Base-by-base conservation (phyloP, 768 basidiomycete species). In the Leccinum obscurum region DNA sequence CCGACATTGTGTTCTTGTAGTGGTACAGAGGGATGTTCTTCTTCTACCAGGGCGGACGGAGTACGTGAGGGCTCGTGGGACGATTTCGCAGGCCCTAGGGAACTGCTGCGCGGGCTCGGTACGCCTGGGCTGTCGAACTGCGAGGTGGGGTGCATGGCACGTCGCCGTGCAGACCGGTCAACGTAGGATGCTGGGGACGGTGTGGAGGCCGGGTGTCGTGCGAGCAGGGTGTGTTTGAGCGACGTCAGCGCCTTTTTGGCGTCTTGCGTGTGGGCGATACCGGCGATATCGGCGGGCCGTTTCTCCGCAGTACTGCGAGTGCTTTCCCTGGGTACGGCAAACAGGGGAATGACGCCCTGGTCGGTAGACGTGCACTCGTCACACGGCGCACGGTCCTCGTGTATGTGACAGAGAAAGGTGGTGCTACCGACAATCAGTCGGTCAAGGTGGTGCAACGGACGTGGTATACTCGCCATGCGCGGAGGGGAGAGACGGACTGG, bases 151-250 rank as follows among this genome's bases (percentile, higher is more conserved):
- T 83, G 77, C 52, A 90, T 73, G 17, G 84, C 81, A 35, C 90
- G 83, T 56, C 90, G 82, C 35, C 83, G 85, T 35, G 88, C 88
- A 54, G 89, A 89, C 55, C 90, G 85, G 70, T 91, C 89, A 22
- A 85, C 70, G 68, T 91, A 90, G 54, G 66, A 62, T 34, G 39
- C 14, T 8, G 66, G 6, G 22, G 67, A 65, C 39, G 55, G 62
- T 41, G 64, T 64, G 30, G 65, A 44, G 11, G 59, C 22, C 49
- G 58, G 20, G 15, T 24, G 68, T n/a, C 82, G 78, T 30, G 81
- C 82, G 55, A 92, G 78, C 46, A 93, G 73, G 54, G 78, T 84
- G 50, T 82, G 85, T 70, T 82, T 90, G 63, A 93, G 79, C 71
- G 82, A 78, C 51, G 80, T 78, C 63, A 93, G 71, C n/a, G 86